Conservation (phyloP, 768 basidiomycete genomes). For the Gautieria morchelliformis region DNA sequence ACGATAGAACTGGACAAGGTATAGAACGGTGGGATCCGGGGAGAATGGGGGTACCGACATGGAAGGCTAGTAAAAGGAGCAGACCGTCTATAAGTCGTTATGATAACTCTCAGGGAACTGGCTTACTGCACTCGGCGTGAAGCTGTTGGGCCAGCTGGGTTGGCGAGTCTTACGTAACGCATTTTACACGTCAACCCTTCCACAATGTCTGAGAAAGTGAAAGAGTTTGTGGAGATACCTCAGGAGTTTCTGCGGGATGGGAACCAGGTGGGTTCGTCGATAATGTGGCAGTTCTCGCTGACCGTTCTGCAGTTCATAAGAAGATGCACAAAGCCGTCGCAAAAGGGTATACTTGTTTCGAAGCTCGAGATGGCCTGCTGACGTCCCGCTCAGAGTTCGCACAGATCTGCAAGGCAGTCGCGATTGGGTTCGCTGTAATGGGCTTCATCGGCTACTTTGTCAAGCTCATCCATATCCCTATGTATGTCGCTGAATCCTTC, state of each 20-base stretch:
- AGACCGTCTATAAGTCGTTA: too few species aligned
- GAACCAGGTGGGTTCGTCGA: constrained; percentile 58
- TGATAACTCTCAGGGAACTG: too few species aligned
- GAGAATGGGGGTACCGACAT: not conserved
- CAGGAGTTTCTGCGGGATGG: constrained; percentile 91
- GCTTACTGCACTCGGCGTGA: too few species aligned
- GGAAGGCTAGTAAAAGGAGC: not conserved
- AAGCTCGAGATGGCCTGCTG: not conserved
- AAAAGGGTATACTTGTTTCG: constrained; percentile 59
- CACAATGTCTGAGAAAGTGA: constrained; percentile 83
- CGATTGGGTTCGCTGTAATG: constrained; percentile 97
- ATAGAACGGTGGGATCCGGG: not conserved
- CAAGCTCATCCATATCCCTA: constrained; percentile 96
- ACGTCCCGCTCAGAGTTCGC: constrained; percentile 61
- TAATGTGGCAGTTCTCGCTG: constrained; percentile 7
- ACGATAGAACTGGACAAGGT: not conserved
- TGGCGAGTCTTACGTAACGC: not conserved
- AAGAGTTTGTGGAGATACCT: constrained; percentile 84
- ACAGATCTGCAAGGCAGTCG: constrained; percentile 93
- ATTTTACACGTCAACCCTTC: not conserved
- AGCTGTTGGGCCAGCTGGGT: too few species aligned
- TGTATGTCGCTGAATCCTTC: constrained; percentile 47
- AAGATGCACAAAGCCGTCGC: constrained; percentile 95
- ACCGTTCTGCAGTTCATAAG: constrained; percentile 66
- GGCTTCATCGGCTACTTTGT: constrained; percentile 99